phyloP scores from a whole-genome alignment of 176 grass and related monocot species.

The Musa beccarii region DNA sequence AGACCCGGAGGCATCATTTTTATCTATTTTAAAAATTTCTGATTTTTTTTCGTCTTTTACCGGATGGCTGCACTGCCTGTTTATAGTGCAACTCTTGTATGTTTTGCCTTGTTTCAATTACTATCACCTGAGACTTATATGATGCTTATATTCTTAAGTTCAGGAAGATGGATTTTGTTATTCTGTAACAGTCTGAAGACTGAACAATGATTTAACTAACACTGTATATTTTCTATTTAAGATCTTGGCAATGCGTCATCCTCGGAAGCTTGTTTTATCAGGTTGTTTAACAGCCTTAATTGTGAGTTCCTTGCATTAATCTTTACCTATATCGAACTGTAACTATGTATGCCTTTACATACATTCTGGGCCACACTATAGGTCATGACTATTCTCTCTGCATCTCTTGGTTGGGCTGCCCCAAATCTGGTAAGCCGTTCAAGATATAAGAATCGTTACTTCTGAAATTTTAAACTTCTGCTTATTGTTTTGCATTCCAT shows the following conservation, averaged over 20 bases:
- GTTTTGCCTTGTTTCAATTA: too few species aligned
- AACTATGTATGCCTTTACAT: not conserved
- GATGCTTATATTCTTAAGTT: too few species aligned
- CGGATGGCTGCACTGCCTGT: too few species aligned
- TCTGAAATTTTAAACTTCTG: not conserved
- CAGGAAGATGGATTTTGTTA: too few species aligned
- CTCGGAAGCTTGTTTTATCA: conserved; percentile 69
- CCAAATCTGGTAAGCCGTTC: conserved; percentile 79
- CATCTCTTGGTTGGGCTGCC: conserved; percentile 76
- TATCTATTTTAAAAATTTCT: too few species aligned
- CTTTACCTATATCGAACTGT: not conserved
- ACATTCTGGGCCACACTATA: conserved; percentile 24
- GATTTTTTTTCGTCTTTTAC: too few species aligned
- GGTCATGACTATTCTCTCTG: conserved; percentile 91
- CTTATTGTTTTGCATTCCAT: not conserved
- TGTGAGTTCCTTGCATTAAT: conserved; percentile 42
- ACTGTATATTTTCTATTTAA: conserved; percentile 33
- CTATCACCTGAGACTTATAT: too few species aligned
- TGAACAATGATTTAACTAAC: conserved; percentile 7
- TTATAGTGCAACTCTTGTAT: too few species aligned
- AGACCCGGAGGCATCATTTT: too few species aligned
- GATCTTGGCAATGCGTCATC: conserved; percentile 95
- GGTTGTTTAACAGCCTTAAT: conserved; percentile 60
- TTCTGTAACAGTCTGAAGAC: too few species aligned
- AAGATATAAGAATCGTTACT: not conserved